Percentiles rank a stretch among this genome's conserved stretches.
phyloP scores from a whole-genome alignment of 2,329 filamentous ascomycete genomes.

The Waltergamsia citrina region DNA sequence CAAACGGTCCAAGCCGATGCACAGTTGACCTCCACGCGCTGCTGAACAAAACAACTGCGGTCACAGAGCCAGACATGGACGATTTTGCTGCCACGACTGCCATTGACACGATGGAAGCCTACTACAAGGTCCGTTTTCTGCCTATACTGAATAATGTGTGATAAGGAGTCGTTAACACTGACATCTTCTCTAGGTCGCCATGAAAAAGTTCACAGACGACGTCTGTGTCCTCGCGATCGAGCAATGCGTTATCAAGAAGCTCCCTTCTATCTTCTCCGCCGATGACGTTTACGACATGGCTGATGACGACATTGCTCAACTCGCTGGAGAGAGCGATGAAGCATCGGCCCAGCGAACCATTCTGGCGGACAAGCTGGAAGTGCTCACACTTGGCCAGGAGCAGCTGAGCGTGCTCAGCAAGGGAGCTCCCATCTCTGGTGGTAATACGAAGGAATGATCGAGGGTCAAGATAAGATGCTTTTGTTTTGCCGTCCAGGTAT shows the following conservation, averaged over 20 bases:
- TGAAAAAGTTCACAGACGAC: slow-evolving; percentile 21
- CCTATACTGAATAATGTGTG: slow-evolving; percentile 3
- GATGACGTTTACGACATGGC: slow-evolving; percentile 8
- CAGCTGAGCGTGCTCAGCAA: neutral
- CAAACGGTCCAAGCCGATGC: no score
- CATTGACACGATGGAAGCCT: slow-evolving; percentile 25
- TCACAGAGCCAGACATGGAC: slow-evolving; percentile 19
- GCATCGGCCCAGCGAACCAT: neutral
- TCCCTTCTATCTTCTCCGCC: slow-evolving; percentile 12
- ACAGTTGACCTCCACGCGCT: slow-evolving; percentile 11
- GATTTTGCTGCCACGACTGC: slow-evolving; percentile 17
- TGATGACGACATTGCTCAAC: slow-evolving; percentile 5
- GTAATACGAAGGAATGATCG: no score
- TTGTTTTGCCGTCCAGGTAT: no score
- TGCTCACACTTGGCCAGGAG: neutral
- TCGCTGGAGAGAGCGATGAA: slow-evolving; percentile 5
- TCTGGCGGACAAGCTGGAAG: neutral
- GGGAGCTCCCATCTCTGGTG: no score
- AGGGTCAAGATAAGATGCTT: no score
- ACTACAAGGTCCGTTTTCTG: no score
- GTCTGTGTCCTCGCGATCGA: slow-evolving; percentile 20
- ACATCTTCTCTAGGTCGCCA: slow-evolving; percentile 14
- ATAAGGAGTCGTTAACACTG: slow-evolving; percentile 4
- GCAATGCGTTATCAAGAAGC: slow-evolving; percentile 15
- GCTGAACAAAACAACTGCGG: slow-evolving; percentile 9